Base-by-base conservation (phyloP, 805 yeast species). In the Candida succiphila region DNA sequence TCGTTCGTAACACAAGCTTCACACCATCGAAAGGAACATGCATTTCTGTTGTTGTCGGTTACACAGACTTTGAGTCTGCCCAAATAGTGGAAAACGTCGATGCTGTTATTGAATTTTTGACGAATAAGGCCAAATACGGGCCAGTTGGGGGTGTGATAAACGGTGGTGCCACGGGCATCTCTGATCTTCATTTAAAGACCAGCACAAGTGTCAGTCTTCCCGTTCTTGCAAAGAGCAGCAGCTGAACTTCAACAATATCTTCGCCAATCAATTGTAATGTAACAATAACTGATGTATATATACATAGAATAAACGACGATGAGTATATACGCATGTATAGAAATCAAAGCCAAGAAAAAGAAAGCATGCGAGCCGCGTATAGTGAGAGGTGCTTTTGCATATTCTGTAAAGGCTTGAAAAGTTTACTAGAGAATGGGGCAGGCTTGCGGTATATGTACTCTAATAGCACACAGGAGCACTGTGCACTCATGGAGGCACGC, bases 131-230 rank as follows among this genome's bases (percentile, higher is more conserved):
- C 5, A 61, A 64, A 31, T 56, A 58, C 44, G 58, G 49, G 40
- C 81, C 82, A 3, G 67, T 69, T 33, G 84, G 85, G 9, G 85
- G 85, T 3, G 48, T 73, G 4, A 51, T 76, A 20, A 60, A 60
- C 36, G 57, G 58, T 23, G 66, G 59, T 2, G 37, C 65, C 16
- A 56, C 60, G 14, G 66, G 65, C 26, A 58, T 81, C 10, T 63
- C 54, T 10, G 69, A 68, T 18, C 53, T 78, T 13, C 74, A 73
- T 45, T 60, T 82, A 27, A 81, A 80, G 53, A 76, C 86, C 0
- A 64, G 72, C 30, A 78, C 74, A 27, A 78, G 88, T 54, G 63
- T 67, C 14, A 72, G 83, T 51, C 57, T 82, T 43, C 89, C 88
- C 2, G 58, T 79, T 4, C 13, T 46, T 10, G 36, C 31, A 8